Conservation (phyloP, 345 rosid species). For the Rhizophora apiculata region DNA sequence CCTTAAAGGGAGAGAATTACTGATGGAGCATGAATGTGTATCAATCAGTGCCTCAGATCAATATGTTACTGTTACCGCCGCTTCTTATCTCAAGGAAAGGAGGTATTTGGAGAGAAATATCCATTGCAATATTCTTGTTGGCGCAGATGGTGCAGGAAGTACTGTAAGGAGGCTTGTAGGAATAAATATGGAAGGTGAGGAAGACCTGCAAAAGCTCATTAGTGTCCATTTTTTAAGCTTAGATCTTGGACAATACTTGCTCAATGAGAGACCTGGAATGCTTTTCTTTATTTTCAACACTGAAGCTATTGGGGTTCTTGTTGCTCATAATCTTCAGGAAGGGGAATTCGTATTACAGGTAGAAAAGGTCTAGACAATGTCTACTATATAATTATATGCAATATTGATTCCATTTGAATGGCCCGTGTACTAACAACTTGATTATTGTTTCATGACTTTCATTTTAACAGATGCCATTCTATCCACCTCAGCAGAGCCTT, state of each 20-base stretch:
- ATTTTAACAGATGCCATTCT: conserved; percentile 61
- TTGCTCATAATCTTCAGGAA: conserved; percentile 87
- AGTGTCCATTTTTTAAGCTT: conserved; percentile 85
- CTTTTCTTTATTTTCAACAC: conserved; percentile 86
- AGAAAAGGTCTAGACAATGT: conserved; percentile 12
- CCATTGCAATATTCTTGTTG: conserved; percentile 63
- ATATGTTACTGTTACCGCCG: conserved; percentile 52
- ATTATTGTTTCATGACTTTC: conserved; percentile 17
- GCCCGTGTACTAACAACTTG: background rate
- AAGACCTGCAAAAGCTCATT: conserved; percentile 80
- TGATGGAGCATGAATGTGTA: conserved; percentile 83
- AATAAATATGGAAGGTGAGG: conserved; percentile 66
- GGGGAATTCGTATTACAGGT: conserved; percentile 97
- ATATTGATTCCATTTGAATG: conserved; percentile 8
- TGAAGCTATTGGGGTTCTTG: conserved; percentile 83
- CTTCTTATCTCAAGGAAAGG: conserved; percentile 51
- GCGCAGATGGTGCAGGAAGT: conserved; percentile 92
- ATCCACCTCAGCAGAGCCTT: conserved; percentile 88
- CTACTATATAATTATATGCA: background rate
- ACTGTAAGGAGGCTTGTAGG: conserved; percentile 59
- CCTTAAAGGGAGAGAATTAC: conserved; percentile 42
- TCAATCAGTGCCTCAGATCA: conserved; percentile 47
- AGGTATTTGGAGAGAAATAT: conserved; percentile 45
- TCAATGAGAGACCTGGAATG: conserved; percentile 77
- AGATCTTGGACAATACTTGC: conserved; percentile 69